Evolutionary conservation across 2,329 filamentous ascomycete genomes (phyloP), one percentile per base, ranked within the genome.

Genomic region (Ophiocordyceps camponoti-saundersi): DNA sequence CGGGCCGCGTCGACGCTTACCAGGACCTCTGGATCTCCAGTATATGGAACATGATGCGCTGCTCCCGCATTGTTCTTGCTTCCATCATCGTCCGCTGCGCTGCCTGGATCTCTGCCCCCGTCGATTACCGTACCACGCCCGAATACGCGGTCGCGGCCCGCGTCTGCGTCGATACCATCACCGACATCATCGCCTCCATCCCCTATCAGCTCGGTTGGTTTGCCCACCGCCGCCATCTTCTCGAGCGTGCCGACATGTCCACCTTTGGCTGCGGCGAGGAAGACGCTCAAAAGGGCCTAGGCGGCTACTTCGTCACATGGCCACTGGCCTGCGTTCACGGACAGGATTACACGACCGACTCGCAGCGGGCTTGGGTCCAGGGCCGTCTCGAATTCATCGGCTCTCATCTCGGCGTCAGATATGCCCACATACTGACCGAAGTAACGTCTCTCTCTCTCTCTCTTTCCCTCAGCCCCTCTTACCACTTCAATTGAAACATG

Each of bases 201-300:
- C 77, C 77, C 0, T 80, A 72, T 52, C 70, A 76, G 55, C 65
- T 81, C 2, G 76, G 76, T 40, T 79, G 75, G 74, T 72, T 74
- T 47, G 60, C 69, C 15, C 68, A 65, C 47, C 61, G 65, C 48
- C 64, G 59, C 43, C 62, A 71, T 34, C 56, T 70, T 15, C 58
- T 67, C 12, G 57, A 64, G 41, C 58, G 58, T 18, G 58, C 61
- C 40, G 65, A 66, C 40, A 55, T 73, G 22, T 65, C 65, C 2
- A 61, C 63, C 2, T 76, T 73, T 53, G 67, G 62, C 1, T 73
- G 68, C 51, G 72, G 71, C 20, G 62, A 72, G 20, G 70, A 75
- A 39, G 62, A 69, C 42, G 61, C 60, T 2, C 64, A 65, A 16
- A 79, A 77, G 57, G 71, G 70, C 2, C 59, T 80, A 16, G 72